Conservation (phyloP, 2,329 filamentous ascomycete species). For the Neurospora sp. region DNA sequence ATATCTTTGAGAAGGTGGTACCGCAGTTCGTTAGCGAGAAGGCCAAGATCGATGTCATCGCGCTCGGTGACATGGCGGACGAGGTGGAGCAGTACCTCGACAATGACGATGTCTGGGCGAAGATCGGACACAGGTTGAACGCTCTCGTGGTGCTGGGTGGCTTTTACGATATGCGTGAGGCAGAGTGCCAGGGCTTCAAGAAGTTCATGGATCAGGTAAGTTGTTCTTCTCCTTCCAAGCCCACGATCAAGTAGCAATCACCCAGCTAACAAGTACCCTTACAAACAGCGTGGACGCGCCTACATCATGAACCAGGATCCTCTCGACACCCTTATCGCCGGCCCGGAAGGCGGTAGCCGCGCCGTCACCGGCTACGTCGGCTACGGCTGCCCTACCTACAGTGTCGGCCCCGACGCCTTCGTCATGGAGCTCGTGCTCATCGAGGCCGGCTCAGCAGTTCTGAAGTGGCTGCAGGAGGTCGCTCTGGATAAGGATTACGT, state of each 20-base stretch:
- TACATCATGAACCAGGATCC: slow-evolving; percentile 47
- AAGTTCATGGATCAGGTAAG: slow-evolving; percentile 42
- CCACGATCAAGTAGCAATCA: slow-evolving; percentile 10
- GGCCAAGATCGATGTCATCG: slow-evolving; percentile 59
- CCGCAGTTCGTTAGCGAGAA: slow-evolving; percentile 32
- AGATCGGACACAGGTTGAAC: slow-evolving; percentile 32
- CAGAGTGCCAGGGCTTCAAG: slow-evolving; percentile 35
- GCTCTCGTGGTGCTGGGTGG: slow-evolving; percentile 42
- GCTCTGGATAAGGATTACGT: slow-evolving; percentile 14
- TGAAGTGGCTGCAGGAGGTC: slow-evolving; percentile 20
- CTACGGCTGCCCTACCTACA: slow-evolving; percentile 57
- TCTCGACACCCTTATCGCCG: slow-evolving; percentile 41
- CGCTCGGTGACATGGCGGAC: slow-evolving; percentile 56
- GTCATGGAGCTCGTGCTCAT: slow-evolving; percentile 55
- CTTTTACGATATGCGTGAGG: slow-evolving; percentile 27
- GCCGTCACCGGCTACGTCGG: slow-evolving; percentile 27
- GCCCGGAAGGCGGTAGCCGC: slow-evolving; percentile 36
- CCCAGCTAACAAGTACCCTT: slow-evolving; percentile 4
- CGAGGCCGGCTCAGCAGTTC: slow-evolving; percentile 17
- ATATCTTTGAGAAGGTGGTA: slow-evolving; percentile 57
- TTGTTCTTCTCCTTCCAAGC: slow-evolving; percentile 6
- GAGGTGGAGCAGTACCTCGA: slow-evolving; percentile 49
- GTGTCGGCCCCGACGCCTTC: slow-evolving; percentile 52
- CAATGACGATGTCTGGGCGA: slow-evolving; percentile 38
- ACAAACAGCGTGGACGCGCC: slow-evolving; percentile 44